Base-by-base conservation (phyloP, 2,329 filamentous ascomycete species). In the Pseudogymnoascus sp. region DNA sequence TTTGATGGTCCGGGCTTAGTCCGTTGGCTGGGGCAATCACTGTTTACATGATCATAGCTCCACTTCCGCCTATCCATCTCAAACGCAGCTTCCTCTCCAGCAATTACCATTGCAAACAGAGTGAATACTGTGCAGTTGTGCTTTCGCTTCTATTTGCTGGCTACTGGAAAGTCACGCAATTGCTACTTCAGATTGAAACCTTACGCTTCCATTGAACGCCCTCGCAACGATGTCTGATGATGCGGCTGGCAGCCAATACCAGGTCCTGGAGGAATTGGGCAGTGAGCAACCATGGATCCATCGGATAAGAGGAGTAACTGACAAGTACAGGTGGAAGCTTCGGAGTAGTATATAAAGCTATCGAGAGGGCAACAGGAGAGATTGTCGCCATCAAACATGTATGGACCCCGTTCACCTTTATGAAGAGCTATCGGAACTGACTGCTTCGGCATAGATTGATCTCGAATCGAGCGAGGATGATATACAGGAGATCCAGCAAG, bases 401-500 rank as follows among this genome's bases (percentile, higher is more conserved):
- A 81, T 72, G 89, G 64, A 26, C 12, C 78, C 6, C 16, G 53
- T 53, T 14, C 14, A 38, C 28, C 26, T 28, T 59, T 12, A n/a
- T 11, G 2, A 56, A 31, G 41, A 62, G 19, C 8, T 62, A 62
- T 65, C 67, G 37, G 70, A 61, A 63, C 35, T 61, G 6, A 60
- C 56, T 35, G 19, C 50, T n/a, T 65, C n/a, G 2, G 6, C 11
- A 19, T 75, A 98, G 92, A 98, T 99, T 75, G 95, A 99, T 76
- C 90, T 99, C 73, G 95, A 99, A 78, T 96, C 93, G 64, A 98
- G 92, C 80, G 93, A 96, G 76, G 95, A 99, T 78, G 95, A 99
- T 74, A 96, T 99, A 65, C 89, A 93, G 75, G 95, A 99, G 74
- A 98, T 99, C 64, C 93, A 99, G 72, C 92, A 96, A 73, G 95